Percentiles rank a stretch among this genome's conserved stretches.
Evolutionary conservation across 2,329 filamentous ascomycete genomes (phyloP).

Genomic region (Aspergillus spinulosporus): DNA sequence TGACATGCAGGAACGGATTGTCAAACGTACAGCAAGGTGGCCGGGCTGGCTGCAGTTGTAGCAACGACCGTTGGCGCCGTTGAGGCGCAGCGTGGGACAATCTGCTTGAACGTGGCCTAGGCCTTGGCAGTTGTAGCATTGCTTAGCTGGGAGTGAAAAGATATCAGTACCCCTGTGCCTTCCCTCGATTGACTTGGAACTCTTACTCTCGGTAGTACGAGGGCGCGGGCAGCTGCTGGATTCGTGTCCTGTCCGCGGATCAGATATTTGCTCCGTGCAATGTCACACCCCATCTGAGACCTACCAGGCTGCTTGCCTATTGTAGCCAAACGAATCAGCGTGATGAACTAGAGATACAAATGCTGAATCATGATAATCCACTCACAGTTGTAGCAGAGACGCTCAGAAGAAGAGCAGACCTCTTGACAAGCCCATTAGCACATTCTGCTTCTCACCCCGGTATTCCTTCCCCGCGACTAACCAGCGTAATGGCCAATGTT

Average conservation of each 20-base stretch:
- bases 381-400: conserved; percentile 99
- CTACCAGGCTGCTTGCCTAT: conserved; percentile 51
- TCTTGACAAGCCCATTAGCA: conserved; percentile 59
- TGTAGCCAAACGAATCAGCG: conserved; percentile 23
- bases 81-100: conserved; percentile 93
- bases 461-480: conserved; percentile 33
- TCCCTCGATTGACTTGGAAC: conserved; percentile 9
- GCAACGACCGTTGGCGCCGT: conserved; percentile 81
- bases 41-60: conserved; percentile 94
- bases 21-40: conserved; percentile 74
- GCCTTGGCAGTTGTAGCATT: conserved; percentile 99
- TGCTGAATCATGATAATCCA: conserved; percentile 21
- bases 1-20: neutral
- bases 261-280: conserved; percentile 22
- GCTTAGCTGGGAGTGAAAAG: conserved; percentile 67
- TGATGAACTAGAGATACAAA: conserved; percentile 16
- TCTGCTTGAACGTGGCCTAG: conserved; percentile 98
- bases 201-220: conserved; percentile 84
- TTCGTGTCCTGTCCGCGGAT: conserved; percentile 69
- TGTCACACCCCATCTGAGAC: conserved; percentile 21
- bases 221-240: conserved; percentile 96
- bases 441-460: conserved; percentile 52
- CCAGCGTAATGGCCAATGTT: conserved; percentile 71
- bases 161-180: conserved; percentile 20
- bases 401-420: conserved; percentile 96